Evolutionary conservation across 2,329 filamentous ascomycete species (phyloP), one percentile per base, ranked within the genome.

Genomic region (Fusarium subtropicale): DNA sequence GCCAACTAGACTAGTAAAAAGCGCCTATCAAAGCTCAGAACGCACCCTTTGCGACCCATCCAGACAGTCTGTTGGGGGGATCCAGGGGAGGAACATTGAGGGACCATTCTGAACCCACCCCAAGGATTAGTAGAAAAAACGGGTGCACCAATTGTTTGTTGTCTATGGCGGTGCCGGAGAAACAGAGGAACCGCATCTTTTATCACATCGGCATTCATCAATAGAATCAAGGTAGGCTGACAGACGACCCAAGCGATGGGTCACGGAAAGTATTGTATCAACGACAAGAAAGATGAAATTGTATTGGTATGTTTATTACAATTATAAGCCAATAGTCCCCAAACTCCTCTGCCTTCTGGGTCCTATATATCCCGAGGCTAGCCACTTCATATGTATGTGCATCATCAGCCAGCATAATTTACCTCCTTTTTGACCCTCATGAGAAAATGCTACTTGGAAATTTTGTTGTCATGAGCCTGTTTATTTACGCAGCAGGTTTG

Each of bases 401-500:
- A 72, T 72, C 64, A 59, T 68, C 69, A 66, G 45, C 47, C 44
- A 60, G 67, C 67, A 50, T 50, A 39, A 57, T 47, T 45, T 45
- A 54, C 60, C 58, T 39, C 60, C 47, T 65, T 64, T 66, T 69
- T 57, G 36, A 69, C 41, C 51, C 42, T 68, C 59, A 38, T 64
- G 42, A 71, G 38, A 61, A 65, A 31, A 42, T 70, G 63, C 64
- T 59, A 31, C 31, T 53, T 51, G 48, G 24, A 36, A 61, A 50
- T 38, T 60, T 71, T 38, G 38, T 65, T 53, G 55, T 60, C 45
- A 34, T 38, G 26, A 61, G 18, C 36, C 31, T 31, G 22, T 22
- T 38, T 24, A 42, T 60, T 66, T 74, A 75, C 47, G 71, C 73
- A 38, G 60, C 71, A 53, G 95, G 93, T 86, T 97, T 97, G 82